These are phyloP conservation scores for Emmonsiellopsis sp. DNA, from an alignment of 2,329 filamentous ascomycete genomes.

Conservation along the genomic window DNA sequence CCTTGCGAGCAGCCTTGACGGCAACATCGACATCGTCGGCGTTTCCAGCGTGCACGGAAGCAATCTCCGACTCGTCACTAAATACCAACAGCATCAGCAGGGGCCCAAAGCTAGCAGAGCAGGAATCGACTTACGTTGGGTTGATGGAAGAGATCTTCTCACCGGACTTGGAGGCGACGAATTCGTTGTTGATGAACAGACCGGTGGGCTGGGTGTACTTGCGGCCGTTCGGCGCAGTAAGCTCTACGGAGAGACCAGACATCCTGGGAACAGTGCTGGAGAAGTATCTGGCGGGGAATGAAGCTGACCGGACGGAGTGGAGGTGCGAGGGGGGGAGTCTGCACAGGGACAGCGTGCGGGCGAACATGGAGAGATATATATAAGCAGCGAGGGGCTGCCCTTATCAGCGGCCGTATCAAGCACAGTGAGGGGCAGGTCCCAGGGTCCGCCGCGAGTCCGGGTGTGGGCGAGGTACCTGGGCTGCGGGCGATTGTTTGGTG, in stretches of 20 bases:
- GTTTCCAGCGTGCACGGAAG: slow-evolving; percentile 59
- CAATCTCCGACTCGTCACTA: slow-evolving; percentile 59
- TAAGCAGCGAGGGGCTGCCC: background rate
- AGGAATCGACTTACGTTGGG: slow-evolving; percentile 40
- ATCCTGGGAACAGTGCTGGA: slow-evolving; percentile 9
- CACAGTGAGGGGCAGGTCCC: background rate
- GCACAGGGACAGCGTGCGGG: background rate
- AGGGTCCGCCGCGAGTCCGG: too few species aligned
- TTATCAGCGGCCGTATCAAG: background rate
- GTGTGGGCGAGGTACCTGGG: too few species aligned
- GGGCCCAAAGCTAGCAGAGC: background rate
- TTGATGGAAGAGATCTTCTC: slow-evolving; percentile 59
- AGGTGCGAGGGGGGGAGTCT: background rate
- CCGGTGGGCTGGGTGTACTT: slow-evolving; percentile 64
- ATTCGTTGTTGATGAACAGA: slow-evolving; percentile 79
- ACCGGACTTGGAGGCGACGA: slow-evolving; percentile 56
- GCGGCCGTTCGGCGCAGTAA: slow-evolving; percentile 66
- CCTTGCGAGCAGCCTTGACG: slow-evolving; percentile 56
- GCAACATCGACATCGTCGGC: slow-evolving; percentile 58
- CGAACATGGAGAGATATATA: background rate
- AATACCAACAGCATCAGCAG: slow-evolving; percentile 6
- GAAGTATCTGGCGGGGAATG: slow-evolving; percentile 1
- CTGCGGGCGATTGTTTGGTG: background rate
- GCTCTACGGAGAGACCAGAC: slow-evolving; percentile 37
- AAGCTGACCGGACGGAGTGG: background rate